Conservation (phyloP, 306 rosid genomes). For the Quercus glauca region DNA sequence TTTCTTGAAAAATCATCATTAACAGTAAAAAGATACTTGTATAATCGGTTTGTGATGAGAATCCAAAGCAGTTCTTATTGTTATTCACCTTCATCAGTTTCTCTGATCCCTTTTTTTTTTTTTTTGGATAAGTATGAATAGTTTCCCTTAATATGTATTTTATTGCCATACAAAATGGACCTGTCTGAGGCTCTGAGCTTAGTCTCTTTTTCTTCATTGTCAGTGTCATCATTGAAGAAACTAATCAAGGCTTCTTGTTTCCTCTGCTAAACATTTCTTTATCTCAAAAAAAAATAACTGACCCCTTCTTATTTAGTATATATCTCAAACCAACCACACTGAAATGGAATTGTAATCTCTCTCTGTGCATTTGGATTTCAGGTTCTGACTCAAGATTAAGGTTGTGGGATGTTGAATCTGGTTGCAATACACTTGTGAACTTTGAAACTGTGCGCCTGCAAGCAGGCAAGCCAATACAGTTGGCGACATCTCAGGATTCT, state of each 20-base stretch:
- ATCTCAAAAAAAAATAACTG: background rate
- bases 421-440: slow-evolving; percentile 92
- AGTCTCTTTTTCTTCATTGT: background rate
- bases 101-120: too few species aligned
- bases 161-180: background rate
- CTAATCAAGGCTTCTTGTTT: background rate
- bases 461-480: slow-evolving; percentile 79
- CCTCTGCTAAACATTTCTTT: background rate
- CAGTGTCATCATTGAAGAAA: background rate
- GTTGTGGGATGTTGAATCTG: slow-evolving; percentile 89
- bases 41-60: background rate
- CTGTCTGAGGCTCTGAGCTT: background rate
- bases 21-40: background rate
- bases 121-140: too few species aligned
- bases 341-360: background rate
- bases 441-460: slow-evolving; percentile 88
- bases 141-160: background rate
- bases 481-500: slow-evolving; percentile 76
- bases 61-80: background rate
- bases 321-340: background rate
- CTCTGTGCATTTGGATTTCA: slow-evolving; percentile 25
- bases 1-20: background rate
- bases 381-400: slow-evolving; percentile 97
- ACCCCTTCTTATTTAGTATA: background rate
- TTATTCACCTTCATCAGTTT: background rate